A percentile compares a stretch with the other conserved stretches of the same genome.
Evolutionary conservation across 202 grass and related monocot species (phyloP).

Genomic region (Elaeis oleifera): DNA sequence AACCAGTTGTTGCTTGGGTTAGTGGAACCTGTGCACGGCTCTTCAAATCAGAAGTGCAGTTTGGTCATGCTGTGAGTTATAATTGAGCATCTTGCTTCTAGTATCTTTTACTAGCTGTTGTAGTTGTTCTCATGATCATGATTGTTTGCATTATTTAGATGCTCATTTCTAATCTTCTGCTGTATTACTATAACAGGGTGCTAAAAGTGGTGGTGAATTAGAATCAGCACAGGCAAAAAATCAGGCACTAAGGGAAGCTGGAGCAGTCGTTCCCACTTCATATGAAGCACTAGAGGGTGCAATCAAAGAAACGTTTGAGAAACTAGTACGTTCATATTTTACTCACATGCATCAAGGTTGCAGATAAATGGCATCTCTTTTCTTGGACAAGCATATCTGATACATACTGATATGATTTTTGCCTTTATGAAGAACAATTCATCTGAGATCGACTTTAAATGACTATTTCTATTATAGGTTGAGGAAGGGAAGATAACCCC

Average conservation of each 20-base stretch:
- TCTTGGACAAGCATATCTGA: too few relatives aligned
- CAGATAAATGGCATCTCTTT: too few relatives aligned
- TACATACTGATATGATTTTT: too few relatives aligned
- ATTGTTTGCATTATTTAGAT: too few relatives aligned
- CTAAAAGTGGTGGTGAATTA: constrained; percentile 91
- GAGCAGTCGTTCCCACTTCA: constrained; percentile 91
- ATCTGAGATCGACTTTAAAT: background rate
- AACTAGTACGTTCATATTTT: constrained; percentile 52
- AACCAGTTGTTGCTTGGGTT: constrained; percentile 98
- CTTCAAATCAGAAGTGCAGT: constrained; percentile 99
- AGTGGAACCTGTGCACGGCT: constrained; percentile 82
- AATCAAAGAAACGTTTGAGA: constrained; percentile 84
- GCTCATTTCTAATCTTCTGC: background rate
- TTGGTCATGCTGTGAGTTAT: constrained; percentile 90
- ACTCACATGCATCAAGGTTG: background rate
- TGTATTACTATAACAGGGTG: constrained; percentile 48
- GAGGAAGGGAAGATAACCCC: constrained; percentile 85
- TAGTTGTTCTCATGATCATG: too few relatives aligned
- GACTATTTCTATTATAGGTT: constrained; percentile 29
- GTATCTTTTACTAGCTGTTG: background rate
- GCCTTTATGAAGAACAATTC: too few relatives aligned
- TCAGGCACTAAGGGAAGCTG: constrained; percentile 77
- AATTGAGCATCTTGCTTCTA: constrained; percentile 1
- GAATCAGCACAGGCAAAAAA: constrained; percentile 97
- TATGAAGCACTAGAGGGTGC: constrained; percentile 85